A percentile compares a stretch with the other conserved stretches of the same genome.
phyloP scores from a whole-genome alignment of 2,329 filamentous ascomycete species.

The Colletotrichum higginsianum region DNA sequence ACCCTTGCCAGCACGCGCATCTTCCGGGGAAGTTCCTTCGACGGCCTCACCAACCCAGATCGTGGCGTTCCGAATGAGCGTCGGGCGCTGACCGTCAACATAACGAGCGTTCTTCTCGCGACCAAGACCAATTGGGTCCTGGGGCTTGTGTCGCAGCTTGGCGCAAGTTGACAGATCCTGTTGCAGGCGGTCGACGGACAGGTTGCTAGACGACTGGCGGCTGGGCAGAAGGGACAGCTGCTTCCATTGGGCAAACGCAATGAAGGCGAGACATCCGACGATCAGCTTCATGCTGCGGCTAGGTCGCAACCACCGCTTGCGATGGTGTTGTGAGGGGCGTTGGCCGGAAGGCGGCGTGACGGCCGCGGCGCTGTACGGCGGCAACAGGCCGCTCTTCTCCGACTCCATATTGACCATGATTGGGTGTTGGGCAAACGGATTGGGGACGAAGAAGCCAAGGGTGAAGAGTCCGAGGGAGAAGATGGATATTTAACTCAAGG shows the following conservation, averaged over 20 bases:
- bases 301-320: slow-evolving; percentile 33
- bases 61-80: slow-evolving; percentile 76
- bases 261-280: slow-evolving; percentile 65
- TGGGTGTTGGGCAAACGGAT: slow-evolving; percentile 5
- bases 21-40: slow-evolving; percentile 65
- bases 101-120: slow-evolving; percentile 74
- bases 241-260: slow-evolving; percentile 65
- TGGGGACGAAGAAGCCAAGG: background rate
- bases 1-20: slow-evolving; percentile 71
- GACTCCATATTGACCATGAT: slow-evolving; percentile 29
- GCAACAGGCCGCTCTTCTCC: slow-evolving; percentile 59
- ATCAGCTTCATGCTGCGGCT: slow-evolving; percentile 48
- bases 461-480: background rate
- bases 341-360: slow-evolving; percentile 46
- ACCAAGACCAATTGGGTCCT: slow-evolving; percentile 69
- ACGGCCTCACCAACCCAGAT: slow-evolving; percentile 76
- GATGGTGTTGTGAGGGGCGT: slow-evolving; percentile 16
- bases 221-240: slow-evolving; percentile 50
- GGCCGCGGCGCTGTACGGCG: slow-evolving; percentile 58
- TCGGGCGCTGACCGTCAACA: slow-evolving; percentile 70
- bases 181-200: slow-evolving; percentile 68
- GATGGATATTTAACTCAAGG: slow-evolving; percentile 11
- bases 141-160: slow-evolving; percentile 67
- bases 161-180: slow-evolving; percentile 70
- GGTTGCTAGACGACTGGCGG: slow-evolving; percentile 45